Conservation (phyloP, 257 asterid genomes). For the Capsicum pubescens region DNA sequence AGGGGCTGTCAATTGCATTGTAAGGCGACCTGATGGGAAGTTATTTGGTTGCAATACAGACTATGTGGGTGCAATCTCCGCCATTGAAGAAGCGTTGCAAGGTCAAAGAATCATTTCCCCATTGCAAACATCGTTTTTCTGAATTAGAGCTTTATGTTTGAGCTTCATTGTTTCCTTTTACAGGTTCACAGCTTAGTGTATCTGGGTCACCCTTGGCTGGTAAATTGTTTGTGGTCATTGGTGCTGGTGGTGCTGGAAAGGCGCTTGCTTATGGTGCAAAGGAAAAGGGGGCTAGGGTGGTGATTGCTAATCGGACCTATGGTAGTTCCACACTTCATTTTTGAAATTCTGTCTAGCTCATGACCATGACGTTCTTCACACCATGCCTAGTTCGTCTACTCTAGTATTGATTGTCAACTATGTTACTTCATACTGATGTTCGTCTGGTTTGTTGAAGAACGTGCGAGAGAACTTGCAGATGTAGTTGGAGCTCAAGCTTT, state of each 20-base stretch:
- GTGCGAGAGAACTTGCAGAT: constrained; percentile 89
- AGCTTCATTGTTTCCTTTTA: constrained; percentile 25
- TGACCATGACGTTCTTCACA: constrained; percentile 13
- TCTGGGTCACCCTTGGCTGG: constrained; percentile 72
- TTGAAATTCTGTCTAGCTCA: constrained; percentile 4
- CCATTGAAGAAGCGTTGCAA: constrained; percentile 82
- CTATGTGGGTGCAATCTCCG: constrained; percentile 89
- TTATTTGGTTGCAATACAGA: constrained; percentile 94
- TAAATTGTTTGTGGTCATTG: constrained; percentile 81
- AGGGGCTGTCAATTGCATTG: constrained; percentile 88
- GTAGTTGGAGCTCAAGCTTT: constrained; percentile 78
- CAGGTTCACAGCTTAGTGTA: constrained; percentile 51
- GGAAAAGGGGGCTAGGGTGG: constrained; percentile 91
- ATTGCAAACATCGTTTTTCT: constrained; percentile 24
- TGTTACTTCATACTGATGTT: not conserved
- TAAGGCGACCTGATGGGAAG: constrained; percentile 79
- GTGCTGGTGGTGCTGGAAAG: constrained; percentile 99
- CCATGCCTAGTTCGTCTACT: not conserved
- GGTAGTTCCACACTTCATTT: constrained; percentile 54
- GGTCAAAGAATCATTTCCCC: constrained; percentile 50
- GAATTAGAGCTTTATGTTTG: constrained; percentile 30
- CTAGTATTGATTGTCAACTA: not conserved
- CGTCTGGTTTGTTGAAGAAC: constrained; percentile 50
- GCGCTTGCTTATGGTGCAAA: constrained; percentile 97
- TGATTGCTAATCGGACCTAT: constrained; percentile 90